phyloP scores from a whole-genome alignment of 2,329 filamentous ascomycete genomes.

The Blumeria graminis region DNA sequence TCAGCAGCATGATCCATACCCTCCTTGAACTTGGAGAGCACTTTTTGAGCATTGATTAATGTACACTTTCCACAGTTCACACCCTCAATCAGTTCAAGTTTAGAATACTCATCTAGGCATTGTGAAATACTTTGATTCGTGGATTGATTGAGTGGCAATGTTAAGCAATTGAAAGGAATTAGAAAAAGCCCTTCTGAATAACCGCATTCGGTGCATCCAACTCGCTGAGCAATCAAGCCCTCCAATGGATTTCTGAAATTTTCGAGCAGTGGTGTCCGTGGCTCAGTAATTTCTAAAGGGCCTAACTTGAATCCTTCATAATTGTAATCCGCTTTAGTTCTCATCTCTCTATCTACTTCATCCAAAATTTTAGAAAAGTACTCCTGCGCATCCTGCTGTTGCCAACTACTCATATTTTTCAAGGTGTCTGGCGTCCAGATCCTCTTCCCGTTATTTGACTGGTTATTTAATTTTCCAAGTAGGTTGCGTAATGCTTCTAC shows the following conservation, averaged over 20 bases:
- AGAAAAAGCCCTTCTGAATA: slow-evolving; percentile 72
- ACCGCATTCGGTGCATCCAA: slow-evolving; percentile 67
- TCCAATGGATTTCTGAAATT: slow-evolving; percentile 53
- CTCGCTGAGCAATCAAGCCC: slow-evolving; percentile 66
- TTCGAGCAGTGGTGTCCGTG: slow-evolving; percentile 4
- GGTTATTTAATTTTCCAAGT: slow-evolving; percentile 44
- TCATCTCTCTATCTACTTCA: slow-evolving; percentile 54
- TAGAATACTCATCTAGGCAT: slow-evolving; percentile 63
- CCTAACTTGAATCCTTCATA: slow-evolving; percentile 10
- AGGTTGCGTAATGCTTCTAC: slow-evolving; percentile 24
- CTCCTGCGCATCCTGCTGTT: slow-evolving; percentile 94
- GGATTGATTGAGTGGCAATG: slow-evolving; percentile 49
- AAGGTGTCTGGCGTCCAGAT: slow-evolving; percentile 63
- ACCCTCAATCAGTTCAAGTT: slow-evolving; percentile 63
- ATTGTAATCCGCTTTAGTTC: slow-evolving; percentile 13
- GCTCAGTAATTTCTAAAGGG: neutral
- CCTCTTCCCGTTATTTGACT: slow-evolving; percentile 45
- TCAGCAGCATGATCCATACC: slow-evolving; percentile 15
- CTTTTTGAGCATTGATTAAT: slow-evolving; percentile 30
- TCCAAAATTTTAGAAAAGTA: slow-evolving; percentile 83
- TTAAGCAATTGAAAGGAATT: slow-evolving; percentile 85
- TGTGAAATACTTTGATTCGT: slow-evolving; percentile 47
- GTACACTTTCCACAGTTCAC: slow-evolving; percentile 89
- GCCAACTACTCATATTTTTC: slow-evolving; percentile 84
- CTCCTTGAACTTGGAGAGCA: slow-evolving; percentile 24